Percentiles rank a stretch among this genome's conserved stretches.
Evolutionary conservation across 2,329 filamentous ascomycete species (phyloP).

Genomic region (Cryphonectria japonica): DNA sequence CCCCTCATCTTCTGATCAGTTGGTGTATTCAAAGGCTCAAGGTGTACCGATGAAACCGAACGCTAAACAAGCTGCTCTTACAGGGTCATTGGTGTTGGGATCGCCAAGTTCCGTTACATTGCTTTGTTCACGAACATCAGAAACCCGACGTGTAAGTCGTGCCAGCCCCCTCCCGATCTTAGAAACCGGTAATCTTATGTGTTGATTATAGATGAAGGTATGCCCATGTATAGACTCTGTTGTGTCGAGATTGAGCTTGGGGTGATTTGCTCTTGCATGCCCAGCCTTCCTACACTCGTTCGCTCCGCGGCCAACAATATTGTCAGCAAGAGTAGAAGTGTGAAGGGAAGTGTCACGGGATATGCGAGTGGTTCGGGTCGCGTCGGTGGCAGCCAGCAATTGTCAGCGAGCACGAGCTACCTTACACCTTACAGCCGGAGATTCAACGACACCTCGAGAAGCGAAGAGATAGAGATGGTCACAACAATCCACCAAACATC

Average conservation of each 20-base stretch:
- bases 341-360: too few relatives aligned
- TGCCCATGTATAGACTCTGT: neutral
- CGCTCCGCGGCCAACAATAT: neutral
- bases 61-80: neutral
- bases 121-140: neutral
- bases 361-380: too few relatives aligned
- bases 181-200: accelerated
- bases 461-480: too few relatives aligned
- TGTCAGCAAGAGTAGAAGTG: too few relatives aligned
- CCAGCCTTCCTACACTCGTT: neutral
- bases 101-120: neutral
- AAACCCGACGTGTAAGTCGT: neutral
- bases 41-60: neutral
- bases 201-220: neutral
- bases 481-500: too few relatives aligned
- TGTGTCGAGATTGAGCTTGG: neutral
- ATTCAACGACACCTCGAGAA: too few relatives aligned
- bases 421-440: too few relatives aligned
- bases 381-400: too few relatives aligned
- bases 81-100: neutral
- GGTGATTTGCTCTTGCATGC: neutral
- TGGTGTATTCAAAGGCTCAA: too few relatives aligned
- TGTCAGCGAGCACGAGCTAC: too few relatives aligned
- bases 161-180: neutral
- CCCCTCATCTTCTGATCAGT: neutral